Conservation (phyloP, 495 filamentous ascomycete species). For the Aspergillus funiculosus region DNA sequence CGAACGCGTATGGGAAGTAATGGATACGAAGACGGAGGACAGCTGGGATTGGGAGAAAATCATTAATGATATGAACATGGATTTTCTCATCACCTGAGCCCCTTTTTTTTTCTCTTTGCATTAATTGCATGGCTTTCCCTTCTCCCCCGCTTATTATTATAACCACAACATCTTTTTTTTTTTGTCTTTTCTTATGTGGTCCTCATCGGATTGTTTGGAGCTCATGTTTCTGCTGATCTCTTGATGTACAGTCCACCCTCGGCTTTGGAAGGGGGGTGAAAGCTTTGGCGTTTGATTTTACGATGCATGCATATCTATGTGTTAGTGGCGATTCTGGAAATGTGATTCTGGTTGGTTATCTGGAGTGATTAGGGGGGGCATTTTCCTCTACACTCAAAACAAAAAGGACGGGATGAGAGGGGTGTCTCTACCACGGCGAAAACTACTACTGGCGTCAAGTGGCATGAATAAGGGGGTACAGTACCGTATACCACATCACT, state of each 20-base stretch:
- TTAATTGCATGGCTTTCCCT: conserved; percentile 10
- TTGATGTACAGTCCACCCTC: neutral
- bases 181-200: neutral
- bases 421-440: no score
- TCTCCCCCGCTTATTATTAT: neutral
- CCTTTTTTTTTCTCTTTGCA: conserved; percentile 12
- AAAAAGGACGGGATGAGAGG: no score
- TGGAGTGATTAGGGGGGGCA: no score
- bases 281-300: neutral
- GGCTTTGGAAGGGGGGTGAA: neutral
- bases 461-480: neutral
- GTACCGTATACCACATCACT: neutral
- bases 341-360: neutral
- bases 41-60: conserved; percentile 91
- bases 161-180: no score
- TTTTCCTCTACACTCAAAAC: no score
- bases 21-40: conserved; percentile 67
- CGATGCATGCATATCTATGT: conserved; percentile 3
- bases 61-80: conserved; percentile 67
- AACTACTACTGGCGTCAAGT: neutral
- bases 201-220: no score
- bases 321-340: neutral
- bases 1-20: conserved; percentile 74
- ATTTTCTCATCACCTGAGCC: conserved; percentile 67
- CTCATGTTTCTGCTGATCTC: neutral